phyloP scores from a whole-genome alignment of 1,284 basidiomycete genomes.

The Pholiota adiposa region DNA sequence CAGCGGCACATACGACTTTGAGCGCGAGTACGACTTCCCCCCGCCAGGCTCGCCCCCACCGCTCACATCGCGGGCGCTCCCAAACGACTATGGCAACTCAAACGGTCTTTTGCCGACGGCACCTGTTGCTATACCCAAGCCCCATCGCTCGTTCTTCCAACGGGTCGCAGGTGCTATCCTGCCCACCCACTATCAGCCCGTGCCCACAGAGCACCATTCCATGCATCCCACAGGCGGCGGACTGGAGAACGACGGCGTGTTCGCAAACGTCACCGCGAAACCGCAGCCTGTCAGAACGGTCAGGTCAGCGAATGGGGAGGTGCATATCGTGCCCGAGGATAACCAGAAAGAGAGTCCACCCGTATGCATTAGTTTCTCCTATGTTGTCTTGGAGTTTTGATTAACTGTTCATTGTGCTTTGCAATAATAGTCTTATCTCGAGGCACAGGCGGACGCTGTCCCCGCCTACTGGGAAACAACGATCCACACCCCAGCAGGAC shows the following conservation, averaged over 20 bases:
- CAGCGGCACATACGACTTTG: constrained; percentile 75
- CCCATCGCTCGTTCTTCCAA: constrained; percentile 60
- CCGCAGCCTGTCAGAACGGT: constrained; percentile 59
- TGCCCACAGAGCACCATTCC: constrained; percentile 48
- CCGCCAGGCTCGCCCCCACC: constrained; percentile 83
- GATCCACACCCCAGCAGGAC: constrained; percentile 71
- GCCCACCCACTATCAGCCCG: constrained; percentile 72
- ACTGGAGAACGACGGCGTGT: constrained; percentile 91
- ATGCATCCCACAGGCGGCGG: constrained; percentile 69
- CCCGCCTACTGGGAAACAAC: constrained; percentile 99
- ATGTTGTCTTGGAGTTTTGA: constrained; percentile 1
- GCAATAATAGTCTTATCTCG: constrained; percentile 74
- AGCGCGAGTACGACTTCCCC: constrained; percentile 77
- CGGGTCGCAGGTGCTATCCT: constrained; percentile 69
- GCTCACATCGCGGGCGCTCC: constrained; percentile 60
- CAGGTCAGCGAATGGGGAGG: constrained; percentile 60
- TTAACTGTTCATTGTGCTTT: constrained; percentile 1
- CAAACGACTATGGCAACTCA: constrained; percentile 77
- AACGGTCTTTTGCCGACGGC: constrained; percentile 75
- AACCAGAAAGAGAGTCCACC: constrained; percentile 85
- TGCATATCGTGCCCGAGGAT: constrained; percentile 77
- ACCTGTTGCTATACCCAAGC: constrained; percentile 41
- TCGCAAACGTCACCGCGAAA: constrained; percentile 94
- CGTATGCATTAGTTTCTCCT: constrained; percentile 47
- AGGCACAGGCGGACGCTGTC: constrained; percentile 89